Evolutionary conservation across 2,329 filamentous ascomycete species (phyloP).

Genomic region (Fusarium liriodendri): DNA sequence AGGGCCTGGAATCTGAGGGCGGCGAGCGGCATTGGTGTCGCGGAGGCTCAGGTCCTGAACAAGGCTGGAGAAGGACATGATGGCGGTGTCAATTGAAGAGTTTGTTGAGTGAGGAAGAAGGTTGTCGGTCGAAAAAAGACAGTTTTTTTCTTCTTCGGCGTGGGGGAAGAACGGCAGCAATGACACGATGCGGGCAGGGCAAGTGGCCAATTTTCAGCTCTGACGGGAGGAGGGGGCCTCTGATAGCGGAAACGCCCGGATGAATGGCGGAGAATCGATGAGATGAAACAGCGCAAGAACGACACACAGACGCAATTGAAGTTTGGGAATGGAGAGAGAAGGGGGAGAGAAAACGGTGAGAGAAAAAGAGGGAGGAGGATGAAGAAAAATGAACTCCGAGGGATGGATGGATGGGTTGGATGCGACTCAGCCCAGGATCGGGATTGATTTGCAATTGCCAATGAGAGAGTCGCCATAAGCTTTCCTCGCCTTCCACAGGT

Average conservation of each 20-base stretch:
- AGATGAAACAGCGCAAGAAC: constrained; percentile 1
- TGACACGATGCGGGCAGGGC: constrained; percentile 23
- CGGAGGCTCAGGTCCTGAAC: constrained; percentile 73
- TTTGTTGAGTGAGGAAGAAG: constrained; percentile 6
- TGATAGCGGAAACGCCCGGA: constrained; percentile 37
- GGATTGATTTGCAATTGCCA: constrained; percentile 35
- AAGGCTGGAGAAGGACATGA: constrained; percentile 76
- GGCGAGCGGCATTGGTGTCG: constrained; percentile 61
- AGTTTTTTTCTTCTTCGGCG: constrained; percentile 6
- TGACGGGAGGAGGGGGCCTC: constrained; percentile 15
- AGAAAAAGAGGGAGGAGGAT: constrained; percentile 5
- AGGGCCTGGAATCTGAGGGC: constrained; percentile 53
- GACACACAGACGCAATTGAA: constrained; percentile 12
- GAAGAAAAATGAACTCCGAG: constrained; percentile 4
- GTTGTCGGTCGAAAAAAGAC: constrained; percentile 9
- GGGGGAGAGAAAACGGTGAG: neutral
- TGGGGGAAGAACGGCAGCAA: constrained; percentile 2
- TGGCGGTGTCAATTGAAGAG: constrained; percentile 24
- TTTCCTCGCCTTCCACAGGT: neutral
- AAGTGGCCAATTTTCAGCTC: constrained; percentile 39
- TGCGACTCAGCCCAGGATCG: constrained; percentile 8
- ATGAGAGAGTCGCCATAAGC: constrained; percentile 39
- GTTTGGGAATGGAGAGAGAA: neutral
- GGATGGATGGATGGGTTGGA: neutral
- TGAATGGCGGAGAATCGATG: constrained; percentile 6